Evolutionary conservation across 305 asterid genomes (phyloP).

Genomic region (Rubia balearica): DNA sequence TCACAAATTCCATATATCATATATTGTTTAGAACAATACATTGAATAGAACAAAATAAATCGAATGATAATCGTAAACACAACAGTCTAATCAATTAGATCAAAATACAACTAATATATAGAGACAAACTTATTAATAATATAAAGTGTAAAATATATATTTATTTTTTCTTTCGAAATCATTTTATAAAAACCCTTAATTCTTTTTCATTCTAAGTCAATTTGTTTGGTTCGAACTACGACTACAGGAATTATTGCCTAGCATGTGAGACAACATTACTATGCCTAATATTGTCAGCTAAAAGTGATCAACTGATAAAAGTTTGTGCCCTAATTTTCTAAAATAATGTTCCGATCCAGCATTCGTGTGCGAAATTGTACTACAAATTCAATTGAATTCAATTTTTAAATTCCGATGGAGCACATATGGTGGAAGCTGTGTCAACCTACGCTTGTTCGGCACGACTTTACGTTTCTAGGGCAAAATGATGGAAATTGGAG

Average conservation of each 20-base stretch:
- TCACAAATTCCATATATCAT: too few relatives aligned
- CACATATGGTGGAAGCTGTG: conserved; percentile 14
- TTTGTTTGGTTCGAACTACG: background rate
- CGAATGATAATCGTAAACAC: too few relatives aligned
- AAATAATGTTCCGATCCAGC: background rate
- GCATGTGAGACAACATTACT: conserved; percentile 8
- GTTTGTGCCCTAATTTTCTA: background rate
- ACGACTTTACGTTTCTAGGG: conserved; percentile 1
- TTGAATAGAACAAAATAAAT: too few relatives aligned
- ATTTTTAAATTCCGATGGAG: conserved; percentile 1
- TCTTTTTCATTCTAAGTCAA: background rate
- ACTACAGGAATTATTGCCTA: background rate
- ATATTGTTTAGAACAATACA: too few relatives aligned
- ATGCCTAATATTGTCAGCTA: background rate
- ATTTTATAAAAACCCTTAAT: too few relatives aligned
- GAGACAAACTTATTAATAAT: too few relatives aligned
- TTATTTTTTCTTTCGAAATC: too few relatives aligned
- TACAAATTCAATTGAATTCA: background rate
- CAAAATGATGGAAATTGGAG: conserved; percentile 5
- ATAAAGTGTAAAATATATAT: too few relatives aligned
- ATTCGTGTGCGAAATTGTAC: conserved; percentile 6
- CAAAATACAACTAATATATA: too few relatives aligned
- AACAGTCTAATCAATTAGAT: too few relatives aligned
- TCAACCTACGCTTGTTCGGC: background rate
- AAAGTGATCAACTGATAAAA: background rate